phyloP scores from a whole-genome alignment of 306 rosid species.

The Cicer pinnatifidum region DNA sequence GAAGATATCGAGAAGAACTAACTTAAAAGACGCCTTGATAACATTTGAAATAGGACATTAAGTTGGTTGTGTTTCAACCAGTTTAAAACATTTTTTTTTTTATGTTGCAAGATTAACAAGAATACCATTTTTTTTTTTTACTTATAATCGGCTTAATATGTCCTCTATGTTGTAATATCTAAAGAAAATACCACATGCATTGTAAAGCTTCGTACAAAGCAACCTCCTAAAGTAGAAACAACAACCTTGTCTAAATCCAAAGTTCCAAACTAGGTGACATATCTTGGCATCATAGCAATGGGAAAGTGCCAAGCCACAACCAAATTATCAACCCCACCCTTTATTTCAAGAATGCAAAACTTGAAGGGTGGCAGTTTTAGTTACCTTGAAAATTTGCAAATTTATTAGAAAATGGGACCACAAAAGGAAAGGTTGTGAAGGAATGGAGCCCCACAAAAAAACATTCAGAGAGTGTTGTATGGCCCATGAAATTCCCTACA shows the following conservation, averaged over 20 bases:
- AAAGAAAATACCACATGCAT: not conserved
- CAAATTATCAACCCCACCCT: constrained; percentile 31
- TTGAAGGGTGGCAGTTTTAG: constrained; percentile 43
- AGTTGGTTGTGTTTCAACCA: too few species aligned
- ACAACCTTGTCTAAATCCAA: constrained; percentile 49
- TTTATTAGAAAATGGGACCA: constrained; percentile 45
- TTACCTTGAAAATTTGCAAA: constrained; percentile 40
- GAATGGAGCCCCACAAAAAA: constrained; percentile 42
- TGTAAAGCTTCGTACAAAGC: not conserved
- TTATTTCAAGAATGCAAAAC: constrained; percentile 27
- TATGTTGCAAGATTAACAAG: too few species aligned
- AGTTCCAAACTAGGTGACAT: constrained; percentile 41
- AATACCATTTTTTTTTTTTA: too few species aligned
- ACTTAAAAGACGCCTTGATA: too few species aligned
- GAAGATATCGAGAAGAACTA: too few species aligned
- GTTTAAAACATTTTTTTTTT: too few species aligned
- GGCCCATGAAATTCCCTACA: constrained; percentile 51
- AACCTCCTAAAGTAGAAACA: constrained; percentile 49
- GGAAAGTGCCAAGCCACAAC: constrained; percentile 31
- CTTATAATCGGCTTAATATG: too few species aligned
- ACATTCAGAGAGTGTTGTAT: constrained; percentile 1
- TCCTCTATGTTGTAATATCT: too few species aligned
- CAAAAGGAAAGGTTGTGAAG: constrained; percentile 41
- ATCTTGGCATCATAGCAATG: constrained; percentile 36
- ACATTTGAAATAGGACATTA: too few species aligned